These are phyloP conservation scores for Xylariaceae sp. DNA, from an alignment of 2,329 filamentous ascomycete genomes.

Conservation along the genomic window DNA sequence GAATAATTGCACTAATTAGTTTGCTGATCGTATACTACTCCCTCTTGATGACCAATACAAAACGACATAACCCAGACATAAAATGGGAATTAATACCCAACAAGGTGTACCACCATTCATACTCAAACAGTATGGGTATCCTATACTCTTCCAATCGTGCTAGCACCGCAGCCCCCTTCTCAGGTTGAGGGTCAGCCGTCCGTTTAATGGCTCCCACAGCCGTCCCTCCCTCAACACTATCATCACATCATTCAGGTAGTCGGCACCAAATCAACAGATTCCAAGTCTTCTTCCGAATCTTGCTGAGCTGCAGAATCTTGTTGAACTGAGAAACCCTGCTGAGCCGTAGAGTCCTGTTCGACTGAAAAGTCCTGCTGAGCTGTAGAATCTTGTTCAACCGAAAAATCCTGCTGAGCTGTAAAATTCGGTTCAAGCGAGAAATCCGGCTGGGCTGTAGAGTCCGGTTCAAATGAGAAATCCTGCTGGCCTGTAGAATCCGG, in stretches of 20 bases:
- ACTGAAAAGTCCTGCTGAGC: too few relatives aligned
- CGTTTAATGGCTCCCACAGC: not conserved
- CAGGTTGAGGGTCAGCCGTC: not conserved
- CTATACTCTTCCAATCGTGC: not conserved
- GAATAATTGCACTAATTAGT: too few relatives aligned
- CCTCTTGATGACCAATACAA: not conserved
- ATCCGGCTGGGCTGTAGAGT: too few relatives aligned
- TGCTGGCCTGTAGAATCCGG: too few relatives aligned
- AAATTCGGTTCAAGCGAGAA: too few relatives aligned
- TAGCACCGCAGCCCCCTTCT: not conserved
- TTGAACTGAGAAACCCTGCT: too few relatives aligned
- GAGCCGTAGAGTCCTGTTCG: too few relatives aligned
- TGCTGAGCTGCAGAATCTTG: not conserved
- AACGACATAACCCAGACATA: not conserved
- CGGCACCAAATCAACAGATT: not conserved
- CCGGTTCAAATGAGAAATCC: too few relatives aligned
- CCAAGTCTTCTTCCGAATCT: not conserved
- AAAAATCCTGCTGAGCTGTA: too few relatives aligned
- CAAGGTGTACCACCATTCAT: not conserved
- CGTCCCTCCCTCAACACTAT: not conserved
- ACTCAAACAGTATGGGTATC: not conserved
- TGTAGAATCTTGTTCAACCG: too few relatives aligned
- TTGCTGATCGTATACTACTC: too few relatives aligned
- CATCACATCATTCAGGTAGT: not conserved
- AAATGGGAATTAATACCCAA: not conserved